Percentiles rank a stretch among this genome's conserved stretches.
phyloP scores from a whole-genome alignment of 495 filamentous ascomycete species.

The Pyrenula massariospora region DNA sequence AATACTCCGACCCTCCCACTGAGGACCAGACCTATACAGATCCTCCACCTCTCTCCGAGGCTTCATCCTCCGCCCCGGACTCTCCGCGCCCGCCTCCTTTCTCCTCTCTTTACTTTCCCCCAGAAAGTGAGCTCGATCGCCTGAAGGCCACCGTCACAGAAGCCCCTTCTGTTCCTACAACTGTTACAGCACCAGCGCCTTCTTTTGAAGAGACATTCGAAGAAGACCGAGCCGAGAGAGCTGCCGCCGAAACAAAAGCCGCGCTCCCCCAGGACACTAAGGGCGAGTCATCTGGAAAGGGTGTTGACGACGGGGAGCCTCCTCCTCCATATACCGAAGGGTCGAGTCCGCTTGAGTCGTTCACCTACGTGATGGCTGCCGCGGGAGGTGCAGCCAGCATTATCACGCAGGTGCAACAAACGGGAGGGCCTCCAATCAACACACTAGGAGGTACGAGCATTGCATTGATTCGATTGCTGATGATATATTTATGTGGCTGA shows the following conservation, averaged over 20 bases:
- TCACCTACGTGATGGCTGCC: slow-evolving; percentile 95
- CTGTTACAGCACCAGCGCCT: slow-evolving; percentile 40
- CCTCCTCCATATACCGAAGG: slow-evolving; percentile 95
- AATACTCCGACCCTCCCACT: slow-evolving; percentile 28
- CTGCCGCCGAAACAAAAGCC: slow-evolving; percentile 72
- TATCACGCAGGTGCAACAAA: slow-evolving; percentile 95
- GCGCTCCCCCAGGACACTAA: slow-evolving; percentile 69
- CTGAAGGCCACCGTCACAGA: slow-evolving; percentile 43
- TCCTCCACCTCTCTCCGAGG: slow-evolving; percentile 52
- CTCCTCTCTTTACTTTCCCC: slow-evolving; percentile 47
- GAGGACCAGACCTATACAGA: slow-evolving; percentile 38
- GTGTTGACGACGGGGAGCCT: slow-evolving; percentile 76
- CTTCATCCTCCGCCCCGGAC: slow-evolving; percentile 46
- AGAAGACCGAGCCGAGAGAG: slow-evolving; percentile 33
- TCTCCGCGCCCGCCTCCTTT: slow-evolving; percentile 50
- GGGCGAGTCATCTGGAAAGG: slow-evolving; percentile 53
- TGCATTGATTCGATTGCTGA: slow-evolving; percentile 5
- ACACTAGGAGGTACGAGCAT: slow-evolving; percentile 68
- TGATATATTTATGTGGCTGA: slow-evolving; percentile 1
- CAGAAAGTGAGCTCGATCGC: slow-evolving; percentile 27
- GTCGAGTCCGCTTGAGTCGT: slow-evolving; percentile 79
- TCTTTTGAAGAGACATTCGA: slow-evolving; percentile 27
- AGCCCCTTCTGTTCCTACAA: slow-evolving; percentile 43
- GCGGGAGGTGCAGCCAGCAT: slow-evolving; percentile 95
- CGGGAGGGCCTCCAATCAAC: slow-evolving; percentile 73